Conservation (phyloP, 2,329 filamentous ascomycete species). For the Diplocarpon rosae region DNA sequence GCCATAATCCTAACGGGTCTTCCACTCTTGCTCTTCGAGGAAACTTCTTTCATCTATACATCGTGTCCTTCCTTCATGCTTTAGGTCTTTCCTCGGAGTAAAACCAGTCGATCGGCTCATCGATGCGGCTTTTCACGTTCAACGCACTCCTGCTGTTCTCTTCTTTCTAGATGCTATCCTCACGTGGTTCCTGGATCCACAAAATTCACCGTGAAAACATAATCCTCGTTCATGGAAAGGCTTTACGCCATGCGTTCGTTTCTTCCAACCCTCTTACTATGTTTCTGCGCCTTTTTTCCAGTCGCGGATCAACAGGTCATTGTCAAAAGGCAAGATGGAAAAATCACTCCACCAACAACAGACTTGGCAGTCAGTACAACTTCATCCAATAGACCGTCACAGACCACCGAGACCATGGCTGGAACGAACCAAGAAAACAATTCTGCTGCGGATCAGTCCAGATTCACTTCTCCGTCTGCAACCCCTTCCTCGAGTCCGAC, state of each 20-base stretch:
- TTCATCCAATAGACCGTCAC: slow-evolving; percentile 11
- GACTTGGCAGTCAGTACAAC: slow-evolving; percentile 6
- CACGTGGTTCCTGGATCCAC: slow-evolving; percentile 9
- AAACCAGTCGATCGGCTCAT: slow-evolving; percentile 13
- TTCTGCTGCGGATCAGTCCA: slow-evolving; percentile 6
- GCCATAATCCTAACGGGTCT: too few relatives aligned
- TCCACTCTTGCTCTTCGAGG: slow-evolving; percentile 8
- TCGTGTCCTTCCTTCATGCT: slow-evolving; percentile 6
- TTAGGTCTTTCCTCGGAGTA: slow-evolving; percentile 11
- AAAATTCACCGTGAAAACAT: slow-evolving; percentile 6
- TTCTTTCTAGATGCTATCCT: slow-evolving; percentile 8
- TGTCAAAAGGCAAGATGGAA: slow-evolving; percentile 19
- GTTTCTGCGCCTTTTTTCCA: slow-evolving; percentile 17
- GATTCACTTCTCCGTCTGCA: slow-evolving; percentile 2
- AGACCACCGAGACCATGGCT: slow-evolving; percentile 5
- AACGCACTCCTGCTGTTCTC: slow-evolving; percentile 1
- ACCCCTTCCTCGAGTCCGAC: slow-evolving; percentile 6
- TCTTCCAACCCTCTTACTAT: slow-evolving; percentile 16
- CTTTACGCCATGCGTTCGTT: slow-evolving; percentile 13
- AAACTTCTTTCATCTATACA: slow-evolving; percentile 2
- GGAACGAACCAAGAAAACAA: slow-evolving; percentile 5
- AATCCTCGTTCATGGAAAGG: slow-evolving; percentile 10
- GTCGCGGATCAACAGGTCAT: slow-evolving; percentile 15
- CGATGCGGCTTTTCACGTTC: slow-evolving; percentile 16
- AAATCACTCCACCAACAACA: slow-evolving; percentile 15